Base-by-base conservation (phyloP, 176 grass and related monocot genomes). In the Coix lacrymajobi region DNA sequence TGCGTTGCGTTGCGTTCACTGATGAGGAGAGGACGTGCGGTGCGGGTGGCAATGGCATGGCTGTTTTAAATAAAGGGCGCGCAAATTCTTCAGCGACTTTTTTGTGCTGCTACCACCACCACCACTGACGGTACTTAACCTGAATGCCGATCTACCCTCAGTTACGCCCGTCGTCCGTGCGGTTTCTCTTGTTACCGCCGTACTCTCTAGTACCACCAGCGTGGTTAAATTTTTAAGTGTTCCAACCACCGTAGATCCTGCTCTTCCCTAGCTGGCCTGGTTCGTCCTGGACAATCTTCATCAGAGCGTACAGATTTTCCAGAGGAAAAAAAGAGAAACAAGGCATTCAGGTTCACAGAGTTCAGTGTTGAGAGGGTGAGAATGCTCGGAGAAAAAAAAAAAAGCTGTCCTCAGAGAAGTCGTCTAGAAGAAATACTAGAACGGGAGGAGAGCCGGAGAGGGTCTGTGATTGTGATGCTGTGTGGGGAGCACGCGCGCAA, bases 211-310 rank as follows among this genome's bases (percentile, higher is more conserved):
- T 36, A 68, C 41, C 1, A 13, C 0, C 33, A 3, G 3, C 8
- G 56, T 34, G 4, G 26, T 29, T 15, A 38, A 7, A 22, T 26
- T 34, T 56, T 71, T 51, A 76, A 65, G n/a, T 36, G 56, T 31
- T n/a, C 65, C 54, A 88, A 78, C 79, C 14, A 72, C 76, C 48
- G 5, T 51, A 8, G 29, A 43, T 80, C 76, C 13, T 68, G 46
- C 80, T 32, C 34, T 71, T 30, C 11, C 17, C 29, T 13, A n/a
- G 0, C 6, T 33, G n/a, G n/a, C n/a, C 31, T 29, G 12, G 26
- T 77, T 8, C 22, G 7, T 45, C 44, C 25, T 61, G 66, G 36
- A 61, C 3, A 25, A 31, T 79, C 11, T 36, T 66, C 37, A 28
- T 66, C 29, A n/a, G 7, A 39, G 3, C 33, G 78, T 43, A 22